These are phyloP conservation scores for Plasmodium fragile DNA, from an alignment of 169 alveolate genomes.

Conservation along the genomic window DNA sequence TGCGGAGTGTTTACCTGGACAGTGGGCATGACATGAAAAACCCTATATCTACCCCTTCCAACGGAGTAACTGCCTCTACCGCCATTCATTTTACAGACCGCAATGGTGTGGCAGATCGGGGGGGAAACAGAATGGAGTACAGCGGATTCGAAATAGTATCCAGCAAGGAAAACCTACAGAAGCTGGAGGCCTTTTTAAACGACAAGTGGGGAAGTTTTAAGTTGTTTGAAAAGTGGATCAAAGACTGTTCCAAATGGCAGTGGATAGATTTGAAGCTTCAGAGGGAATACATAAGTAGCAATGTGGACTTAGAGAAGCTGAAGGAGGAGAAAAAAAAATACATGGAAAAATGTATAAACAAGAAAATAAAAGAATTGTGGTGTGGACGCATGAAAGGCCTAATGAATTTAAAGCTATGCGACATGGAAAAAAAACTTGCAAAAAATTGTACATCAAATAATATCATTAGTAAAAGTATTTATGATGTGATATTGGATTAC, in stretches of 20 bases:
- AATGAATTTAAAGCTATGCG: slow-evolving; percentile 42
- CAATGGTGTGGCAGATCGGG: neutral
- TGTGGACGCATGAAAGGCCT: slow-evolving; percentile 72
- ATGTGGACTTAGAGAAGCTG: slow-evolving; percentile 51
- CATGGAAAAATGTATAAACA: slow-evolving; percentile 61
- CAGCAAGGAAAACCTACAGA: slow-evolving; percentile 43
- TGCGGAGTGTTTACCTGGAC: neutral
- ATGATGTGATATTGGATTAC: slow-evolving; percentile 44
- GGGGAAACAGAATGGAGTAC: neutral
- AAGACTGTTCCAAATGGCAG: slow-evolving; percentile 71
- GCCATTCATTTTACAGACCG: neutral
- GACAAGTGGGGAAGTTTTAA: slow-evolving; percentile 72
- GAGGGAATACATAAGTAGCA: slow-evolving; percentile 43
- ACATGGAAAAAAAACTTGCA: slow-evolving; percentile 45
- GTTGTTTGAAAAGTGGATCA: slow-evolving; percentile 65
- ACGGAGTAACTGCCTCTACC: neutral
- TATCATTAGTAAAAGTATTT: slow-evolving; percentile 25
- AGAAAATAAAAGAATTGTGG: slow-evolving; percentile 72
- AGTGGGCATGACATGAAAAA: neutral
- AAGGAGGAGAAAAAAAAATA: slow-evolving; percentile 65
- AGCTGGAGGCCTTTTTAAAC: slow-evolving; percentile 37
- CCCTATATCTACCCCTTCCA: neutral
- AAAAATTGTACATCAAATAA: slow-evolving; percentile 25
- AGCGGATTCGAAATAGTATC: slow-evolving; percentile 59
- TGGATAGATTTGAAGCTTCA: slow-evolving; percentile 72